Base-by-base conservation (phyloP, 106 monocot genomes). In the Alisma plantagoaquatica region DNA sequence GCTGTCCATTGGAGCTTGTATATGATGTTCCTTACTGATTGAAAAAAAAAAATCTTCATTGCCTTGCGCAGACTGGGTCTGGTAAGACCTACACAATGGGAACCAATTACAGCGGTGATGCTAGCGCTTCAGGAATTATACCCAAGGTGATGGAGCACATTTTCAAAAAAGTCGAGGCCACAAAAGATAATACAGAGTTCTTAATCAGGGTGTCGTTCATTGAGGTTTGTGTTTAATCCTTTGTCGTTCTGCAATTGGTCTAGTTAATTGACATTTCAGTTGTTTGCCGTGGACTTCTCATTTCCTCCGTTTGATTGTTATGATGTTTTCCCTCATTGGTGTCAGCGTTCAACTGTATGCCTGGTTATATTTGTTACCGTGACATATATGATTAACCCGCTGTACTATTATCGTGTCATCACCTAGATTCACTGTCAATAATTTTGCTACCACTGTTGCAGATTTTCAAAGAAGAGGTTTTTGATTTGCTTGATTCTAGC, bases 381-480 rank as follows among this genome's bases (percentile, higher is more conserved):
- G n/a, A n/a, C n/a, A n/a, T n/a, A n/a, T n/a, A n/a, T n/a, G n/a
- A n/a, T n/a, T n/a, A n/a, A n/a, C n/a, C n/a, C n/a, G n/a, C n/a
- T n/a, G n/a, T n/a, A n/a, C n/a, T n/a, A n/a, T n/a, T n/a, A n/a
- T n/a, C n/a, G n/a, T n/a, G n/a, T n/a, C n/a, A n/a, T n/a, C n/a
- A n/a, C n/a, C n/a, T n/a, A n/a, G n/a, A n/a, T n/a, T n/a, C n/a
- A n/a, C n/a, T n/a, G n/a, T n/a, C n/a, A n/a, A n/a, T n/a, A n/a
- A n/a, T n/a, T n/a, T n/a, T n/a, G n/a, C n/a, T n/a, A n/a, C n/a
- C n/a, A n/a, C n/a, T 38, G 35, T 38, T 6, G 35, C 72, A 99
- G 98, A 99, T 99, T 63, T 99, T 99, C 41, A 99, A 99, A 58
- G 98, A 99, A 72, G 98, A 99, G 63, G 98, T 99, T 18, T 99